These are phyloP conservation scores for Ophiostoma montium DNA, from an alignment of 2,329 filamentous ascomycete species.

Conservation along the genomic window DNA sequence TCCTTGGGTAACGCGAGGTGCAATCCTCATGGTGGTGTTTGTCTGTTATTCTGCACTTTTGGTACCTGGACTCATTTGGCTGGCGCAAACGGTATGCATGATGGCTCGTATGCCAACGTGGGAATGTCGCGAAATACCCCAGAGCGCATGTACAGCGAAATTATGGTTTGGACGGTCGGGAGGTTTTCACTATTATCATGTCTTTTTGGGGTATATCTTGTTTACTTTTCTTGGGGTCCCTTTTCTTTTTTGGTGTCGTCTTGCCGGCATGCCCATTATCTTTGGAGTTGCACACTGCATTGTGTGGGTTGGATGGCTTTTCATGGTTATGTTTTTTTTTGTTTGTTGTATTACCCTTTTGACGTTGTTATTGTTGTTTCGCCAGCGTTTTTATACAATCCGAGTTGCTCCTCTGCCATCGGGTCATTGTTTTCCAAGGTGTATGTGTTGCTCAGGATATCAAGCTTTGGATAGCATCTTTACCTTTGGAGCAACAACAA, in stretches of 20 bases:
- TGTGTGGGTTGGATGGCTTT: background rate
- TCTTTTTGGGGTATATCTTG: background rate
- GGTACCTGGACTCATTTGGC: background rate
- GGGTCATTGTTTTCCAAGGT: too few relatives aligned
- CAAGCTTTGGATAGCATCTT: too few relatives aligned
- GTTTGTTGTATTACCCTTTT: background rate
- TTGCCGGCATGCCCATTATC: too few relatives aligned
- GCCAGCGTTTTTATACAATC: too few relatives aligned
- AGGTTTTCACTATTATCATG: background rate
- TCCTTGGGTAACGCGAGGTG: too few relatives aligned
- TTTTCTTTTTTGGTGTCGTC: background rate
- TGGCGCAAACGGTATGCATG: slow-evolving; percentile 1
- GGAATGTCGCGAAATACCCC: slow-evolving; percentile 1
- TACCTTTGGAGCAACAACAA: too few relatives aligned
- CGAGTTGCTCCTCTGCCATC: too few relatives aligned
- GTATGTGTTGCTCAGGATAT: too few relatives aligned
- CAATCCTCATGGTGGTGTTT: too few relatives aligned
- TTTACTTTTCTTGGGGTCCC: background rate
- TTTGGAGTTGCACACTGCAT: background rate
- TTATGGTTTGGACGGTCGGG: background rate
- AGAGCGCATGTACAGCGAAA: background rate
- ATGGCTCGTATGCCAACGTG: slow-evolving; percentile 1
- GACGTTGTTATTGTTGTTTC: background rate
- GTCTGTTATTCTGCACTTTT: background rate
- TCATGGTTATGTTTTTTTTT: background rate